Conservation (phyloP, 768 basidiomycete genomes). For the Pilatotrama ljubarskyi region DNA sequence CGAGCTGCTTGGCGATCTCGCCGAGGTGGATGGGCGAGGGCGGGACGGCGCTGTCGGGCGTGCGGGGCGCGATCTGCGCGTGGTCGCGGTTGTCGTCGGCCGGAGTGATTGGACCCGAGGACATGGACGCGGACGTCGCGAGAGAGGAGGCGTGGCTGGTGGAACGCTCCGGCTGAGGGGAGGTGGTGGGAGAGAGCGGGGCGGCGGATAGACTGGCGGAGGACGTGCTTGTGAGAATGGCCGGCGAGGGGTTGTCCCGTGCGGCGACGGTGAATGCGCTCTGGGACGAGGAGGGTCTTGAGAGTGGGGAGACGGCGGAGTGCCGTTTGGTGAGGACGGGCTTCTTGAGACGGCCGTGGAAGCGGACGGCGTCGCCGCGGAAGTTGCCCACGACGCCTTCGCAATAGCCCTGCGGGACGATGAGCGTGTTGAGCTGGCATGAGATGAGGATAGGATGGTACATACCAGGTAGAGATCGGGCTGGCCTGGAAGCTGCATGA, state of each 20-base stretch:
- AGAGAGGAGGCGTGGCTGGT: constrained; percentile 17
- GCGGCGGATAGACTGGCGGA: constrained; percentile 2
- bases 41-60: not conserved
- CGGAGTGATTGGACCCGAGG: constrained; percentile 12
- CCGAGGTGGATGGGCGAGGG: constrained; percentile 10
- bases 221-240: not conserved
- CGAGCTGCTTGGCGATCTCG: constrained; percentile 16
- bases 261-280: constrained; percentile 23
- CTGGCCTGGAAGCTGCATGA: constrained; percentile 64
- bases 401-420: constrained; percentile 67
- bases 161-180: constrained; percentile 13
- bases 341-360: constrained; percentile 75
- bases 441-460: constrained; percentile 18
- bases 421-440: not conserved
- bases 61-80: not conserved
- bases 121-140: constrained; percentile 3
- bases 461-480: constrained; percentile 64
- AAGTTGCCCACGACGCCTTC: constrained; percentile 87
- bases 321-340: constrained; percentile 74
- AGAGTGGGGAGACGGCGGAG: constrained; percentile 30
- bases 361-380: constrained; percentile 58
- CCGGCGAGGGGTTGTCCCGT: constrained; percentile 18
- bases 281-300: constrained; percentile 29
- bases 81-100: constrained; percentile 3
- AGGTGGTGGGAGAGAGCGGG: not conserved